Base-by-base conservation (phyloP, 129 eudicot species). In the Arctium lappa region DNA sequence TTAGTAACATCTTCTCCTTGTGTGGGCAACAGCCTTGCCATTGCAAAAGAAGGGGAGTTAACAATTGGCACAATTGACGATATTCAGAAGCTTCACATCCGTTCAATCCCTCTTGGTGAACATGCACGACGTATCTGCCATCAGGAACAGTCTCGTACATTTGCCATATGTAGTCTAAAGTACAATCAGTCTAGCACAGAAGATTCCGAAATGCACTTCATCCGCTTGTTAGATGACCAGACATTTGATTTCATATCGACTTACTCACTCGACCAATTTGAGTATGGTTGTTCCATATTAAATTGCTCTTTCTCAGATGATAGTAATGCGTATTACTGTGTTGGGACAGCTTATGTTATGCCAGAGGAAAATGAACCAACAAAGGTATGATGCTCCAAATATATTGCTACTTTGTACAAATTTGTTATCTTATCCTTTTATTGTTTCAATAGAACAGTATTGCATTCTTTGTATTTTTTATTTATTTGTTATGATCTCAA, bases 51-150 rank as follows among this genome's bases (percentile, higher is more conserved):
- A 88, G 98, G 97, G 32, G 98, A 94, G 73, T 81, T 94, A 74
- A 91, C 98, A 77, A 94, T 94, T 76, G 98, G 98, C 68, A 94
- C 97, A 38, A 94, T 94, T 65, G 98, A 94, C 78, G 98, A 92
- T 86, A 95, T 95, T 78, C 97, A 94, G 80, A 94, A 91, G 91
- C 98, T 94, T 80, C 98, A 94, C 78, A 94, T 94, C 32, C 98
- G 98, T 29, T 85, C 97, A 13, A 92, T 94, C 72, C 97, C 98
- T 1, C 97, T 94, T 74, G 98, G 98, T 34, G 98, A 92, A 87
- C 97, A 94, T 38, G 98, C 97, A 68, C 89, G 98, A 5, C 97
- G 97, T 74, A 94, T 94, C 82, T 92, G 97, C 81, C 97, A 94
- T 89, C 98, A 94, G 87, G 98, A 95, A 84, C 97, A 92, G 78